A percentile compares a stretch with the other conserved stretches of the same genome.
Evolutionary conservation across 2,329 filamentous ascomycete species (phyloP).

Genomic region (Colletotrichum theobromicola): DNA sequence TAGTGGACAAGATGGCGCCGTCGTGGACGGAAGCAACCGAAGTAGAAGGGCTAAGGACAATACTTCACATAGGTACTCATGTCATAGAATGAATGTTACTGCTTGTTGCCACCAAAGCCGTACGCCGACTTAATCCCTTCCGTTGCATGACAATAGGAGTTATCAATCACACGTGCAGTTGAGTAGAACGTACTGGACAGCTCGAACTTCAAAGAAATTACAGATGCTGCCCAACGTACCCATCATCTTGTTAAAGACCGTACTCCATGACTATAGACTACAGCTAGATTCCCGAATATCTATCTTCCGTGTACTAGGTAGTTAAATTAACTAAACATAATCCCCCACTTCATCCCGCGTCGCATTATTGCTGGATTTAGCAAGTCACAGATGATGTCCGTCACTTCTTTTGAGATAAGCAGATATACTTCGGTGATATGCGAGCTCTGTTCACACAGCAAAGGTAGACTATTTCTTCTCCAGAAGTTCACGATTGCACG

Average conservation of each 20-base stretch:
- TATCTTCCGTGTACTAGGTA: not conserved
- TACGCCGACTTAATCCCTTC: accelerated
- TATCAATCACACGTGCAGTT: too few species aligned
- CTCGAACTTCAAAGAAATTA: not conserved
- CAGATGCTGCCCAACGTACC: not conserved
- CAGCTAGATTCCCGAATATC: accelerated
- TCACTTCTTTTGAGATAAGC: accelerated
- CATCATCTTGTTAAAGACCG: accelerated
- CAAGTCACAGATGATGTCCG: accelerated
- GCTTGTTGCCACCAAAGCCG: accelerated
- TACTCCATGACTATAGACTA: accelerated
- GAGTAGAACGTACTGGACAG: accelerated
- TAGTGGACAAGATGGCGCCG: too few species aligned
- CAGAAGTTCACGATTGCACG: not conserved
- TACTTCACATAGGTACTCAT: not conserved
- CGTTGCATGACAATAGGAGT: not conserved
- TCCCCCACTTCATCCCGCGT: not conserved
- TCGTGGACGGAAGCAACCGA: not conserved
- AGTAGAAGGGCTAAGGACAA: accelerated
- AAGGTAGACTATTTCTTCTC: accelerated
- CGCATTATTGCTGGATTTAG: accelerated
- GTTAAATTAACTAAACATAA: accelerated
- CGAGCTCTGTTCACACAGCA: not conserved
- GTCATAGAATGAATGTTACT: not conserved
- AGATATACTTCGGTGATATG: not conserved